phyloP scores from a whole-genome alignment of 352 stramenopile genomes.

The Globisporangium cystogenes region DNA sequence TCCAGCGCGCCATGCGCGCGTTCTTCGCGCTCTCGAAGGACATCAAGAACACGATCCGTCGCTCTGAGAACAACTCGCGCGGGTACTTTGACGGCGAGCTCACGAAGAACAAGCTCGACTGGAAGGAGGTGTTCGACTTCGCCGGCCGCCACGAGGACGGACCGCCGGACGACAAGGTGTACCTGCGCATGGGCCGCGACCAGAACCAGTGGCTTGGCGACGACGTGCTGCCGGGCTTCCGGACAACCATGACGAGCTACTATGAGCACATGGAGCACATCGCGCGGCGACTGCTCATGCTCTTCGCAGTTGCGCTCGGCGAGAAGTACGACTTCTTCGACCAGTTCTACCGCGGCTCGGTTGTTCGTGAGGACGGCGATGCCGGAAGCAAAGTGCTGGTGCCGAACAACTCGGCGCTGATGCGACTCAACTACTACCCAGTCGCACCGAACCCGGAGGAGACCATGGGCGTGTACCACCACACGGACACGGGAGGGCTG shows the following conservation, averaged over 20 bases:
- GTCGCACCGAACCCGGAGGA: conserved; percentile 17
- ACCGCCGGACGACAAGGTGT: conserved; percentile 23
- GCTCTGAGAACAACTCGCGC: conserved; percentile 74
- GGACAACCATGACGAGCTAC: conserved; percentile 34
- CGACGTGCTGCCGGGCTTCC: conserved; percentile 47
- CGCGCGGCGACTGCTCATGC: conserved; percentile 42
- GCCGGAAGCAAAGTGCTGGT: conserved; percentile 2
- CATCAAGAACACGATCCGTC: conserved; percentile 51
- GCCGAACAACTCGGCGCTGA: conserved; percentile 60
- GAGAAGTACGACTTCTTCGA: conserved; percentile 48
- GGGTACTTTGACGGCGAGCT: conserved; percentile 94
- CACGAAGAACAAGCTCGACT: conserved; percentile 92
- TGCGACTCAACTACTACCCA: conserved; percentile 92
- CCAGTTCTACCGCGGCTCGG: conserved; percentile 38
- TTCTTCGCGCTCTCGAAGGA: conserved; percentile 85
- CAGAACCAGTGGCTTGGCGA: conserved; percentile 82
- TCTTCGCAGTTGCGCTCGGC: conserved; percentile 56
- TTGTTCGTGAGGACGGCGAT: neutral
- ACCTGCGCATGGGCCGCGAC: conserved; percentile 72
- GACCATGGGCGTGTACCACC: conserved; percentile 33
- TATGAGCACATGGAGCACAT: conserved; percentile 53
- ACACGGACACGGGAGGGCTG: conserved; percentile 43
- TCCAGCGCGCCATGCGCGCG: conserved; percentile 52
- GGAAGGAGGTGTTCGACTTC: conserved; percentile 89
- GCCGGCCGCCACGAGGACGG: conserved; percentile 35